These are phyloP conservation scores for Medicago arabica DNA, from an alignment of 306 rosid genomes.

Conservation along the genomic window DNA sequence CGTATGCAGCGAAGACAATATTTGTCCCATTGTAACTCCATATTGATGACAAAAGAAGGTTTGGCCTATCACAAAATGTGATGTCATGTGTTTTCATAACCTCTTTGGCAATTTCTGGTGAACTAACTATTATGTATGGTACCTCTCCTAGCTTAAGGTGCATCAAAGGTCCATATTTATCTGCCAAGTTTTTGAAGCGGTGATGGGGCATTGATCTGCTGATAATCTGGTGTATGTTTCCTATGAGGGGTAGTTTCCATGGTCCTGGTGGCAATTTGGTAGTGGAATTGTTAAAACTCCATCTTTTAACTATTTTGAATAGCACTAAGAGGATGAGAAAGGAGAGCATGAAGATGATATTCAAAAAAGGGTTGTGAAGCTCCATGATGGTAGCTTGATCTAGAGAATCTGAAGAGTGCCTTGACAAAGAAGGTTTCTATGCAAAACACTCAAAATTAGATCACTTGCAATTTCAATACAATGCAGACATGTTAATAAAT, in stretches of 20 bases:
- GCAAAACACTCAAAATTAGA: neutral
- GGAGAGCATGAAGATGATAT: neutral
- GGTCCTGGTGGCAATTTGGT: constrained; percentile 42
- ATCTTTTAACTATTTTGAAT: neutral
- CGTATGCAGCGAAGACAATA: constrained; percentile 16
- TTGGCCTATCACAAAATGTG: constrained; percentile 19
- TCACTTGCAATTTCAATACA: neutral
- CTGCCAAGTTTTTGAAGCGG: neutral
- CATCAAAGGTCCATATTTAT: constrained; percentile 35
- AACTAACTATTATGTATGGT: constrained; percentile 27
- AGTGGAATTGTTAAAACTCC: neutral
- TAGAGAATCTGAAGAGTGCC: neutral
- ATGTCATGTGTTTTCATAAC: constrained; percentile 33
- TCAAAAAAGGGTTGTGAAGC: neutral
- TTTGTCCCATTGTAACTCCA: neutral
- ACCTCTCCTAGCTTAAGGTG: constrained; percentile 42
- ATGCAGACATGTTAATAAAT: neutral
- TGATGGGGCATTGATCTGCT: constrained; percentile 7
- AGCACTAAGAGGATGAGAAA: neutral
- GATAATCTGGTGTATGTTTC: constrained; percentile 22
- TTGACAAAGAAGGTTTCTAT: neutral
- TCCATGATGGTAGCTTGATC: constrained; percentile 12
- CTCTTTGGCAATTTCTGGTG: constrained; percentile 28
- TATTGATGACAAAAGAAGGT: neutral
- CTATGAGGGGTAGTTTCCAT: constrained; percentile 36